These are phyloP conservation scores for Verticillium albo-atrum DNA, from an alignment of 2,329 filamentous ascomycete genomes.

Conservation along the genomic window DNA sequence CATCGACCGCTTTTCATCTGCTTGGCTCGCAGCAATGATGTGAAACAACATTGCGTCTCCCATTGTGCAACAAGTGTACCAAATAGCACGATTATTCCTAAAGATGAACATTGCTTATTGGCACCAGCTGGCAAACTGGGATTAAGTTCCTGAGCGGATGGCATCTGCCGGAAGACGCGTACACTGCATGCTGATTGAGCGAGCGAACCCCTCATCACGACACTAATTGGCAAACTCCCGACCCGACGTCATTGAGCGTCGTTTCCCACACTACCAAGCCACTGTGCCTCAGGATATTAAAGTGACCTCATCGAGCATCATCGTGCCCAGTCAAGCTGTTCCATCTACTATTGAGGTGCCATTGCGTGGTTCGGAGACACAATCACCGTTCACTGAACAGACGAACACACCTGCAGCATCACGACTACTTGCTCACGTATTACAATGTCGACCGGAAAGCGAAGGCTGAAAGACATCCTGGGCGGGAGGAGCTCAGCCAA, in stretches of 20 bases:
- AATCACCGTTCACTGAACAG: background rate
- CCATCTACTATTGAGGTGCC: background rate
- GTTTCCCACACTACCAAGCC: background rate
- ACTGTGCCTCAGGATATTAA: background rate
- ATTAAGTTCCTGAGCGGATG: no score
- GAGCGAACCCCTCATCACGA: no score
- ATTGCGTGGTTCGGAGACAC: background rate
- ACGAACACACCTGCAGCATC: background rate
- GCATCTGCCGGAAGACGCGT: no score
- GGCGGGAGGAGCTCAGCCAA: background rate
- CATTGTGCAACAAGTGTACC: no score
- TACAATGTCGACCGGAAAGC: background rate
- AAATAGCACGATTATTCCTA: no score
- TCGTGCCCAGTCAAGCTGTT: background rate
- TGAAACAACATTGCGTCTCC: no score
- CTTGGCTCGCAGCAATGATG: no score
- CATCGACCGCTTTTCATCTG: no score
- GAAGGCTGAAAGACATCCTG: background rate
- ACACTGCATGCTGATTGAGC: no score
- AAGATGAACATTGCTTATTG: no score
- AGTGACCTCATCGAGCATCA: slow-evolving; percentile 2
- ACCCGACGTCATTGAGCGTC: background rate
- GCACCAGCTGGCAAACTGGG: no score
- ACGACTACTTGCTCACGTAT: background rate
- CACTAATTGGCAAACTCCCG: background rate